Percentiles rank a stretch among this genome's conserved stretches.
phyloP scores from a whole-genome alignment of 2,329 filamentous ascomycete genomes.

The Arthrobotrys musiformis region DNA sequence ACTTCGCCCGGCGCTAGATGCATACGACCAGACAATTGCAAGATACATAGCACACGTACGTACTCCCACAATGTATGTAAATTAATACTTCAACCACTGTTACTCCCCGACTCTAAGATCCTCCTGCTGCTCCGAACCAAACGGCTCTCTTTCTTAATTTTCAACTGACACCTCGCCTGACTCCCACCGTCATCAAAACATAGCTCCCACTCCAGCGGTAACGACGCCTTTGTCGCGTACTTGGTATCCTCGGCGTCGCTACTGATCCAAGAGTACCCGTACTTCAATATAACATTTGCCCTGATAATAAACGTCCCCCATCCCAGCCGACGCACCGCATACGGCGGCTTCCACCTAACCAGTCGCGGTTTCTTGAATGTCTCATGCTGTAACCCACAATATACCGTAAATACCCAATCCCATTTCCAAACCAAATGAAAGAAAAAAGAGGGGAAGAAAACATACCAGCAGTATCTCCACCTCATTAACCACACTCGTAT shows the following conservation, averaged over 20 bases:
- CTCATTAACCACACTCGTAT: slow-evolving; percentile 64
- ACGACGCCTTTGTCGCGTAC: slow-evolving; percentile 60
- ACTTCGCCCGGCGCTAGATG: no score
- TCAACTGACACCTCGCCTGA: slow-evolving; percentile 63
- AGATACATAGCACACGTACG: no score
- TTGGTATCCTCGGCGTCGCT: slow-evolving; percentile 61
- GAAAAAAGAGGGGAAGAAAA: slow-evolving; percentile 3
- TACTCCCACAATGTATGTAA: no score
- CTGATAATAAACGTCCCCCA: slow-evolving; percentile 65
- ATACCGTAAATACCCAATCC: neutral
- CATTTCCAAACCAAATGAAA: neutral
- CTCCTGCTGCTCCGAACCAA: neutral
- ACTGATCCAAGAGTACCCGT: slow-evolving; percentile 64
- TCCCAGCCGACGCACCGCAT: slow-evolving; percentile 63
- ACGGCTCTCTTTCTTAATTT: slow-evolving; percentile 61
- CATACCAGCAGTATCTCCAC: slow-evolving; percentile 62
- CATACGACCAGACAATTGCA: no score
- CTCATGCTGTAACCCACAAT: slow-evolving; percentile 61
- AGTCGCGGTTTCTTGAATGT: slow-evolving; percentile 63
- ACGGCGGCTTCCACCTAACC: slow-evolving; percentile 62
- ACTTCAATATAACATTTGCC: slow-evolving; percentile 63
- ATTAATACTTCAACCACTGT: no score
- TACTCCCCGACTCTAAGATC: no score
- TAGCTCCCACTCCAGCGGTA: slow-evolving; percentile 64
- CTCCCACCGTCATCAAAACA: slow-evolving; percentile 63